phyloP scores from a whole-genome alignment of 116 monocot species.

The Trichopus zeylanicus region DNA sequence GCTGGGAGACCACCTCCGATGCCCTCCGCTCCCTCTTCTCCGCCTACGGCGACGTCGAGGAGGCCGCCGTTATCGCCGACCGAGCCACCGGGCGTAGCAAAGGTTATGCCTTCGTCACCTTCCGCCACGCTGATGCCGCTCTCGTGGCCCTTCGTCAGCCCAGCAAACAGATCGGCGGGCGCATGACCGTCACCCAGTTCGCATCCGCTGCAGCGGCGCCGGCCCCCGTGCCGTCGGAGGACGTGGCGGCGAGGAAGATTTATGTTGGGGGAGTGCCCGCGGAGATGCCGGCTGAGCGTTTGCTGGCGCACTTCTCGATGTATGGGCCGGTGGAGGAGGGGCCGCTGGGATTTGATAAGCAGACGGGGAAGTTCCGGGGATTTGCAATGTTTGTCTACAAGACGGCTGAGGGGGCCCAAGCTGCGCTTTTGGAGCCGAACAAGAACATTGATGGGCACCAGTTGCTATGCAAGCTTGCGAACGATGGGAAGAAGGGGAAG shows the following conservation, averaged over 20 bases:
- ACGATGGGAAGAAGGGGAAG: constrained; percentile 79
- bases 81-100: constrained; percentile 69
- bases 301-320: constrained; percentile 49
- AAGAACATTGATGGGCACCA: constrained; percentile 69
- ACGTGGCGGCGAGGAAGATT: constrained; percentile 66
- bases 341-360: constrained; percentile 84
- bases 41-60: constrained; percentile 66
- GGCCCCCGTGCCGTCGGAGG: constrained; percentile 20
- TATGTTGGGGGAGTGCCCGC: constrained; percentile 68
- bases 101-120: constrained; percentile 87
- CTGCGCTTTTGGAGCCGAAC: constrained; percentile 58
- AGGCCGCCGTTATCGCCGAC: constrained; percentile 73
- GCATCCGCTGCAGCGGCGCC: constrained; percentile 44
- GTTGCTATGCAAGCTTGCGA: constrained; percentile 63
- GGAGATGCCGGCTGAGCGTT: constrained; percentile 67
- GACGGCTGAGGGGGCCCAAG: constrained; percentile 60
- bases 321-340: constrained; percentile 92
- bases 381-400: constrained; percentile 92
- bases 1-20: constrained; percentile 85
- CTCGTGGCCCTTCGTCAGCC: constrained; percentile 78
- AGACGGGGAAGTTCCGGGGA: constrained; percentile 78
- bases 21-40: constrained; percentile 64
- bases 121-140: constrained; percentile 67
- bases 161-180: constrained; percentile 81
- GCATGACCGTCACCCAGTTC: constrained; percentile 80